Evolutionary conservation across 2,329 filamentous ascomycete species (phyloP).

Genomic region (Exserohilum rostratum): DNA sequence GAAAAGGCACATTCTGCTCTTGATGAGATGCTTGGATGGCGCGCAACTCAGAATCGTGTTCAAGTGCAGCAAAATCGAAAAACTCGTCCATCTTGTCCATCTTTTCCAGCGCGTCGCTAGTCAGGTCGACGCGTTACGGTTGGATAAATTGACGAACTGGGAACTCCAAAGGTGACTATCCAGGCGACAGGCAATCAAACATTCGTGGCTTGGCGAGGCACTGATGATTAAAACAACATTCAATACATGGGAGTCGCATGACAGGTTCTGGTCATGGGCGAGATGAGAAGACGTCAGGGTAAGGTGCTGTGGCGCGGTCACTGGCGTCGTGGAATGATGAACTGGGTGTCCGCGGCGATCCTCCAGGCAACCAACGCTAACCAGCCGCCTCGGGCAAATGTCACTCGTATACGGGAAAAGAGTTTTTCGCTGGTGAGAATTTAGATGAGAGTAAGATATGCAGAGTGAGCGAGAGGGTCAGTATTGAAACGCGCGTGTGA

Average conservation of each 20-base stretch:
- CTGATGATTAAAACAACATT: slow-evolving; percentile 1
- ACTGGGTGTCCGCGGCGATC: slow-evolving; percentile 26
- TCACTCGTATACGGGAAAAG: not conserved
- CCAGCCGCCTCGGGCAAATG: not conserved
- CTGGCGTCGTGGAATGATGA: slow-evolving; percentile 24
- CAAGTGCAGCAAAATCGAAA: slow-evolving; percentile 44
- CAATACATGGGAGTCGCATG: slow-evolving; percentile 21
- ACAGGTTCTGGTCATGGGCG: slow-evolving; percentile 16
- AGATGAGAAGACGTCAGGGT: slow-evolving; percentile 20
- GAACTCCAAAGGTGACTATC: slow-evolving; percentile 17
- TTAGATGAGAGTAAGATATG: not conserved
- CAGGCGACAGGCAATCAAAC: slow-evolving; percentile 12
- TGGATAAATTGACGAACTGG: not conserved
- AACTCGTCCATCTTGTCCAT: slow-evolving; percentile 42
- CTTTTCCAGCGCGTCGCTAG: slow-evolving; percentile 19
- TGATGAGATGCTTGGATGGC: not conserved
- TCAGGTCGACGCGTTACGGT: slow-evolving; percentile 19
- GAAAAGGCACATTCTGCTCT: not conserved
- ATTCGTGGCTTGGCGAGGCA: slow-evolving; percentile 4
- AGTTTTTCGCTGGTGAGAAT: not conserved
- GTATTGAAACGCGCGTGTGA: not conserved
- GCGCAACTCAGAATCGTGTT: slow-evolving; percentile 22
- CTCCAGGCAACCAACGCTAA: slow-evolving; percentile 26
- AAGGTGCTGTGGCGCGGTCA: slow-evolving; percentile 13
- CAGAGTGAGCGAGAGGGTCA: not conserved